Conservation (phyloP, 192 early-diverging fungal genomes). For the Backusella tarrabulga region DNA sequence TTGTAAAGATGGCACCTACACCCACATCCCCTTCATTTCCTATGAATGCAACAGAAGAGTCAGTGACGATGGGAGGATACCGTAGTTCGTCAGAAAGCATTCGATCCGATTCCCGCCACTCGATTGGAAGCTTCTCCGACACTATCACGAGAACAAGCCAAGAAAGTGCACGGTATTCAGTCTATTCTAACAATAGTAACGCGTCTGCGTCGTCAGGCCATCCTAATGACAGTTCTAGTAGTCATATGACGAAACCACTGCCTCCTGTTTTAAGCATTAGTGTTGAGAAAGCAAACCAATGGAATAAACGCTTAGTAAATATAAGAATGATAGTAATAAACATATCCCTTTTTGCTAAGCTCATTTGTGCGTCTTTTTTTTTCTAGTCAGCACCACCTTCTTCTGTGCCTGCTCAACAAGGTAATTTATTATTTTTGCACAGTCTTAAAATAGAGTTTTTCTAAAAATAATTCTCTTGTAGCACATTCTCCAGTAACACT, state of each 20-base stretch:
- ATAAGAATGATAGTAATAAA: neutral
- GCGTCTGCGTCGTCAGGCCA: neutral
- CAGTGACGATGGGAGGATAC: neutral
- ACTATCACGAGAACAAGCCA: neutral
- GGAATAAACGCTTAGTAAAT: slow-evolving; percentile 1
- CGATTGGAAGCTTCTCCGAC: slow-evolving; percentile 2
- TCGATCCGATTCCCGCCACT: slow-evolving; percentile 1
- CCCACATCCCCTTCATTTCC: neutral
- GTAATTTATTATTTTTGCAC: neutral
- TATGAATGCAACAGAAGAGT: neutral
- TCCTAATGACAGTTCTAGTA: neutral
- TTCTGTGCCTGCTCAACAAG: neutral
- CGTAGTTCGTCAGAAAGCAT: slow-evolving; percentile 3
- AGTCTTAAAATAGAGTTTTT: neutral
- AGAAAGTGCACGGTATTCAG: neutral
- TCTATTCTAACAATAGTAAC: slow-evolving; percentile 6
- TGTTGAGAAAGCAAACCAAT: neutral
- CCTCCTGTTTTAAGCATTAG: slow-evolving; percentile 6
- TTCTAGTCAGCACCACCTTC: neutral
- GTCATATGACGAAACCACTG: neutral
- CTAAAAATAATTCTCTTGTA: neutral
- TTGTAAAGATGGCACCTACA: neutral
- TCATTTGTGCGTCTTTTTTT: neutral
- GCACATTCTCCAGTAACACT: neutral
- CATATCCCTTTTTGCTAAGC: neutral